Base-by-base conservation (phyloP, 2,329 filamentous ascomycete genomes). In the Aspergillus phoenicis region DNA sequence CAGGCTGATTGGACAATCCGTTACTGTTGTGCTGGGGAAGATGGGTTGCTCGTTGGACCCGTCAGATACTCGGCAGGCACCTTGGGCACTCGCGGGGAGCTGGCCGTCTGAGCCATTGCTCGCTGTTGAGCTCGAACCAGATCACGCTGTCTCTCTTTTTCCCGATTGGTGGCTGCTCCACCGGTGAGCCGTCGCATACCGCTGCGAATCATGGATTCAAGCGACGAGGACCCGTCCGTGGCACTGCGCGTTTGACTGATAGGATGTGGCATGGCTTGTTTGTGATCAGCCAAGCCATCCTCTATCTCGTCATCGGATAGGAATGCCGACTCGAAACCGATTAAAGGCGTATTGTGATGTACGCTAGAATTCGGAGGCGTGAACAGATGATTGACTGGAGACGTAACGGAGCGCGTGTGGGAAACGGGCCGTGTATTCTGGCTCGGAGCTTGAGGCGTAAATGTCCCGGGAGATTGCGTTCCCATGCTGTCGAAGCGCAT, bases 341-440 rank as follows among this genome's bases (percentile, higher is more conserved):
- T 63, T 2, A 66, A 64, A 75, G 63, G 87, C 82, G 67, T 85
- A 83, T 7, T 82, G 83, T 5, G 83, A 77, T 10, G 86, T 81
- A 5, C 84, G 81, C 7, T 86, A 86, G 51, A 67, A 61, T 57
- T 49, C 26, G 56, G 76, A 28, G 74, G 77, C 28, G 78, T 76
- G 54, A 77, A 75, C 47, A 81, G 76, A 60, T 83, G 79, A 62
- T 84, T 85, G 13, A 81, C 82, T 0, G 94, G 93, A 0, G 91
- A 96, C 0, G 94, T 97, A 55, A 96, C 85, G 11, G 92, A 96
- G 17, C 94, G 88, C 5, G 87, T 85, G 72, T 97, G 93, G 20
- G 96, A 80, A 2, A 84, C 85, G 0, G 91, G 90, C 5, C 92
- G 82, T 7, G 77, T 75, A 10, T 79, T 72, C 55, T 71, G 72